Conservation (phyloP, 1,284 basidiomycete genomes). For the Golubevia sp. region DNA sequence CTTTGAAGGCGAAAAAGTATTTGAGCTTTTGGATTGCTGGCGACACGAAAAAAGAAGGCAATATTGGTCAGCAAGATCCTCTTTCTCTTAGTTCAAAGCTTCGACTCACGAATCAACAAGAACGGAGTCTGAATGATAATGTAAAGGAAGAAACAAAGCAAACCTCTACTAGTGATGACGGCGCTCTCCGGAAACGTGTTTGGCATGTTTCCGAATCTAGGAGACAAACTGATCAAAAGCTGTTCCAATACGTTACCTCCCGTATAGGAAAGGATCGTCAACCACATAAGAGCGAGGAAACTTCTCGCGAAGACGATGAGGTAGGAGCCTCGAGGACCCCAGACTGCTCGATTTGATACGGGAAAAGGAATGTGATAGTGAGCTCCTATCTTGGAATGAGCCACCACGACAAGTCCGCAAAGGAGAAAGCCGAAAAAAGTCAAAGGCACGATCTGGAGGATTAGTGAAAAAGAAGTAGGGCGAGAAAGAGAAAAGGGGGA, state of each 20-base stretch:
- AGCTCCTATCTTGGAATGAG: conserved; percentile 15
- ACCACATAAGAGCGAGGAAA: conserved; percentile 17
- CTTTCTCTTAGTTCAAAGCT: too few relatives aligned
- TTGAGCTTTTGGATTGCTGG: conserved; percentile 10
- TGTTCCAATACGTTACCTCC: conserved; percentile 14
- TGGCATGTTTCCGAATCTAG: conserved; percentile 13
- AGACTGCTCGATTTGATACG: conserved; percentile 18
- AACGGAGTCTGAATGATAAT: conserved; percentile 16
- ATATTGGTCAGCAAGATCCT: too few relatives aligned
- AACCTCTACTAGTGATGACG: conserved; percentile 12
- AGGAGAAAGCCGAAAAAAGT: conserved; percentile 13
- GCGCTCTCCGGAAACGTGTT: conserved; percentile 14
- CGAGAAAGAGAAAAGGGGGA: conserved; percentile 7
- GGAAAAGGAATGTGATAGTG: conserved; percentile 23
- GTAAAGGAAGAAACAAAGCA: conserved; percentile 20
- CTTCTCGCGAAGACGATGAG: conserved; percentile 13
- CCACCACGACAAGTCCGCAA: conserved; percentile 20
- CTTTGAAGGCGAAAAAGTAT: conserved; percentile 16
- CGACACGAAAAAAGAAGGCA: too few relatives aligned
- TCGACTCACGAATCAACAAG: conserved; percentile 10
- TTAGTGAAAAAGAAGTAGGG: too few relatives aligned
- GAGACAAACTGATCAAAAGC: conserved; percentile 13
- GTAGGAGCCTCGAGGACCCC: conserved; percentile 14
- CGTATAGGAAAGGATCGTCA: conserved; percentile 15
- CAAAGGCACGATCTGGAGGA: too few relatives aligned